Percentiles rank a stretch among this genome's conserved stretches.
Conservation (phyloP, 257 asterid genomes). For the Gentiana macrophylla region DNA sequence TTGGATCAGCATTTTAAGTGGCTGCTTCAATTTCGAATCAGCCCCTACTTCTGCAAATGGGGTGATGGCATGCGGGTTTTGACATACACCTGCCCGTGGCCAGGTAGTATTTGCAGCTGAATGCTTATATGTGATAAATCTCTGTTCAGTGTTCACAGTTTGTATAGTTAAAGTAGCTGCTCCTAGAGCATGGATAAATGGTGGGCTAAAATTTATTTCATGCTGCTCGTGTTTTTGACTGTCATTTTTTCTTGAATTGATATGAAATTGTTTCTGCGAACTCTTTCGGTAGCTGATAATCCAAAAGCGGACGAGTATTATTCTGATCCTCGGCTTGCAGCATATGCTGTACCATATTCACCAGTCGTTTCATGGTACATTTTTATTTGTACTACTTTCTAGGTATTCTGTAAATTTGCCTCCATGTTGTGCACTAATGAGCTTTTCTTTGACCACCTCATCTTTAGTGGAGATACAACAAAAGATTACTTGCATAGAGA, state of each 20-base stretch:
- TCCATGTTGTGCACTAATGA: conserved; percentile 20
- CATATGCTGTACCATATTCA: conserved; percentile 89
- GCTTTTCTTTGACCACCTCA: conserved; percentile 32
- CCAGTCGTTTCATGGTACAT: conserved; percentile 68
- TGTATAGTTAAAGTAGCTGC: background rate
- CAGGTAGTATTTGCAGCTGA: conserved; percentile 42
- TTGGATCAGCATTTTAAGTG: conserved; percentile 91
- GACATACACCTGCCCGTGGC: conserved; percentile 98
- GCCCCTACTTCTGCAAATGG: conserved; percentile 99
- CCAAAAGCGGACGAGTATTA: conserved; percentile 95
- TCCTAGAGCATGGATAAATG: too few species aligned
- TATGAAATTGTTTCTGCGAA: conserved; percentile 2
- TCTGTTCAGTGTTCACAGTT: conserved; percentile 3
- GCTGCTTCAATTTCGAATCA: conserved; percentile 87
- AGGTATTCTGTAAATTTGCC: conserved; percentile 3
- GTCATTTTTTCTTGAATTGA: background rate
- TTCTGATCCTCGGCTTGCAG: conserved; percentile 93
- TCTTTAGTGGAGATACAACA: conserved; percentile 47
- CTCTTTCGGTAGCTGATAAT: conserved; percentile 64
- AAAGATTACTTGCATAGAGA: conserved; percentile 70
- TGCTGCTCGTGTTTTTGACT: background rate
- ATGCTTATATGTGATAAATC: background rate
- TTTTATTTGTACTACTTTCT: conserved; percentile 10
- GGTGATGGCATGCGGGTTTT: conserved; percentile 92
- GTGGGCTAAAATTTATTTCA: background rate